These are phyloP conservation scores for Nephelium lappaceum DNA, from an alignment of 345 rosid species.

Conservation along the genomic window DNA sequence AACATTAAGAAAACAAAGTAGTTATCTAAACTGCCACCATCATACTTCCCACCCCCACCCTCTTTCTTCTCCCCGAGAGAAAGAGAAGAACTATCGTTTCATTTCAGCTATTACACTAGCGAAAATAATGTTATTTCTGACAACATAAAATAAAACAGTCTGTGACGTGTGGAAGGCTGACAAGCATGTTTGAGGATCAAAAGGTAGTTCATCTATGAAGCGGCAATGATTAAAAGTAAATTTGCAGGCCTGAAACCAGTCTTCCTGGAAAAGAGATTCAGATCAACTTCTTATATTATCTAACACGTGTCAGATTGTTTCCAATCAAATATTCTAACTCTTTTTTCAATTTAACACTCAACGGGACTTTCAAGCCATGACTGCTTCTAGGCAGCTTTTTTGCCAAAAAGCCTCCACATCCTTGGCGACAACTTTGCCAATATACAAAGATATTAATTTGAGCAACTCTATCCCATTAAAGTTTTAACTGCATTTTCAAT, in stretches of 20 bases:
- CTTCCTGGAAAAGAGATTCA: background rate
- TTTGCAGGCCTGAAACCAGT: background rate
- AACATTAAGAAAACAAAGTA: background rate
- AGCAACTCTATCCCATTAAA: background rate
- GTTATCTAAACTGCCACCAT: background rate
- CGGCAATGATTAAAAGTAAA: background rate
- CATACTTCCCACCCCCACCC: background rate
- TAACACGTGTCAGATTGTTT: background rate
- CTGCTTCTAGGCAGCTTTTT: background rate
- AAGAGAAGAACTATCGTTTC: background rate
- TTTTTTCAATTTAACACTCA: background rate
- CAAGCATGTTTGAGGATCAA: background rate
- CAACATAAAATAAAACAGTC: background rate
- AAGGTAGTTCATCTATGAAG: constrained; percentile 5
- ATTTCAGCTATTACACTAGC: background rate
- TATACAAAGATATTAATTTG: background rate
- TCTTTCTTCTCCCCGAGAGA: background rate
- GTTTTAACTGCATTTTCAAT: background rate
- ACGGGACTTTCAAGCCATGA: background rate
- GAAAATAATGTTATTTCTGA: background rate
- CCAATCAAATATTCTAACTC: background rate
- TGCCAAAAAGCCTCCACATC: background rate
- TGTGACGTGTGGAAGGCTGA: background rate
- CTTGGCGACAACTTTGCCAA: background rate
- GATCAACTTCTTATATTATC: background rate